Percentiles rank a stretch among this genome's conserved stretches.
Evolutionary conservation across 192 early-diverging fungal genomes (phyloP).

Genomic region (Funneliformis geosporum): DNA sequence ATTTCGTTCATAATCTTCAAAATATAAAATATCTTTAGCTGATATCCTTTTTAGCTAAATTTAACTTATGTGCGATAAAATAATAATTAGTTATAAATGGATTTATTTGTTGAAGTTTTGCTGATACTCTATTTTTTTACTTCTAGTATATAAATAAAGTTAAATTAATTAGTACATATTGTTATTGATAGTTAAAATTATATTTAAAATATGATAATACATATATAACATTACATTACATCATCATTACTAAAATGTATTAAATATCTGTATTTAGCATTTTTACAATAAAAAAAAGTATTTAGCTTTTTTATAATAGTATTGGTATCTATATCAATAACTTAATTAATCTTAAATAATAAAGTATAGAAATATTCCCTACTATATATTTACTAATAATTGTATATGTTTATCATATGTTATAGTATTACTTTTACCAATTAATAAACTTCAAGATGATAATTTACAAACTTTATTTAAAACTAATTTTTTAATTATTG

Average conservation of each 20-base stretch:
- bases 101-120: not conserved
- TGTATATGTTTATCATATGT: constrained; percentile 2
- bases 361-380: not conserved
- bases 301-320: not conserved
- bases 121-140: constrained; percentile 2
- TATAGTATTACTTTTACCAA: constrained; percentile 16
- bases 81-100: constrained; percentile 13
- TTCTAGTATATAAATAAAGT: not conserved
- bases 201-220: not conserved
- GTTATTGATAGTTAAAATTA: not conserved
- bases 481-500: constrained; percentile 5
- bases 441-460: constrained; percentile 16
- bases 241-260: constrained; percentile 3
- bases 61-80: constrained; percentile 1
- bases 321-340: not conserved
- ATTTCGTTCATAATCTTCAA: constrained; percentile 16
- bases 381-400: constrained; percentile 2
- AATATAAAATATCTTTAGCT: not conserved
- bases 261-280: constrained; percentile 10
- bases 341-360: constrained; percentile 4
- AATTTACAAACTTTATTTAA: not conserved
- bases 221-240: constrained; percentile 1
- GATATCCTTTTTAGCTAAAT: not conserved
- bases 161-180: not conserved
- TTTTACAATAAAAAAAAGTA: constrained; percentile 10